These are phyloP conservation scores for Dendrobium officinale DNA, from an alignment of 106 monocot species.

Conservation along the genomic window DNA sequence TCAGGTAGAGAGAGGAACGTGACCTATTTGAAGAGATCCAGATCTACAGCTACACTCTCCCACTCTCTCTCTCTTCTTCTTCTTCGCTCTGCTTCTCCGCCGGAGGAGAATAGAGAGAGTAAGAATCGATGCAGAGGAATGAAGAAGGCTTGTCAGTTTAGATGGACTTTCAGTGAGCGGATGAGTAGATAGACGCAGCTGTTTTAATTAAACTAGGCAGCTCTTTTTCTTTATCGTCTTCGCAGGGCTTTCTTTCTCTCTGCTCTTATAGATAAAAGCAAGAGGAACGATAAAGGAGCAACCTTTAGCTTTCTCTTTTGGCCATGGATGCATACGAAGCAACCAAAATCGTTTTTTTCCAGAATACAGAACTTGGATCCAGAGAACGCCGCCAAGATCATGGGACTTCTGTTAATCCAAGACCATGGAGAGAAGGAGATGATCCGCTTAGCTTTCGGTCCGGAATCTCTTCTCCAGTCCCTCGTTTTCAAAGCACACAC, in stretches of 20 bases:
- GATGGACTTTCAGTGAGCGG: not conserved
- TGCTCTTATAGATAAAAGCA: not conserved
- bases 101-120: not conserved
- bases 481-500: slow-evolving; percentile 53
- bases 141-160: not conserved
- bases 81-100: not conserved
- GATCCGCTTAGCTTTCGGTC: slow-evolving; percentile 95
- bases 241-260: not conserved
- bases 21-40: slow-evolving; percentile 3
- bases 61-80: no score
- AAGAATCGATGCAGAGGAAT: not conserved
- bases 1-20: not conserved
- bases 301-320: not conserved
- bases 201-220: slow-evolving; percentile 1
- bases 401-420: slow-evolving; percentile 82
- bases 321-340: slow-evolving; percentile 95
- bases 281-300: not conserved
- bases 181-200: not conserved
- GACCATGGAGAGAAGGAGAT: slow-evolving; percentile 99
- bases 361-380: slow-evolving; percentile 88
- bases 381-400: slow-evolving; percentile 92
- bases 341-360: slow-evolving; percentile 79
- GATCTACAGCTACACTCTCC: not conserved
- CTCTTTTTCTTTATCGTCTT: not conserved
- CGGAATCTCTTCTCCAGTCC: slow-evolving; percentile 73